Conservation (phyloP, 108 stramenopile genomes). For the Cyclotella cryptica region DNA sequence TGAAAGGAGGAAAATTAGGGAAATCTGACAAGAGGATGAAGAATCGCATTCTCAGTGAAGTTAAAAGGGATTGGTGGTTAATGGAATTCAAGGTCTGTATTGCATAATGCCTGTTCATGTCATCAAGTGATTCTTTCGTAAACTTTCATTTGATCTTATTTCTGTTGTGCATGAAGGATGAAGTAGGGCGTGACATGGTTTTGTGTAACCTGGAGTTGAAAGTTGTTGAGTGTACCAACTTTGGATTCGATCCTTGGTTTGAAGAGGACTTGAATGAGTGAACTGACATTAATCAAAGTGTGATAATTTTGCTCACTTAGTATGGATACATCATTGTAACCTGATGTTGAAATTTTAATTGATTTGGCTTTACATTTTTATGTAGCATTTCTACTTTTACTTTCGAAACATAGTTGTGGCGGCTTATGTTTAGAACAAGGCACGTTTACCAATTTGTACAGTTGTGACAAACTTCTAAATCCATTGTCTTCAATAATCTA, state of each 20-base stretch:
- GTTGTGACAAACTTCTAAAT: too few species aligned
- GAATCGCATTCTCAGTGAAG: background rate
- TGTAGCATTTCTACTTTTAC: too few species aligned
- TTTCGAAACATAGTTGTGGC: too few species aligned
- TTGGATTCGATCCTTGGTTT: background rate
- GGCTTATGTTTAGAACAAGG: too few species aligned
- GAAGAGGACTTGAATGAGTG: background rate
- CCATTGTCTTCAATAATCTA: too few species aligned
- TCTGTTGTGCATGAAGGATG: background rate
- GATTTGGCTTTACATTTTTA: too few species aligned
- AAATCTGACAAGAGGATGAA: background rate
- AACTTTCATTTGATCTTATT: background rate
- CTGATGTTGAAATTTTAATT: too few species aligned
- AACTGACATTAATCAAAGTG: background rate
- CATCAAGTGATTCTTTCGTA: background rate
- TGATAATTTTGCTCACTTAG: too few species aligned
- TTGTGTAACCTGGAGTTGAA: background rate
- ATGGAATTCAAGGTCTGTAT: constrained; percentile 7
- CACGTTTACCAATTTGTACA: too few species aligned
- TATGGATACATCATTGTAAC: too few species aligned
- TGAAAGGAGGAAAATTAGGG: background rate
- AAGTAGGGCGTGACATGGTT: background rate
- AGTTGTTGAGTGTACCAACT: background rate
- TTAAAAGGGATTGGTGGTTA: background rate
- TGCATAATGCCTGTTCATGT: background rate